phyloP scores from a whole-genome alignment of 2,329 filamentous ascomycete species.

The Fusarium sp. region DNA sequence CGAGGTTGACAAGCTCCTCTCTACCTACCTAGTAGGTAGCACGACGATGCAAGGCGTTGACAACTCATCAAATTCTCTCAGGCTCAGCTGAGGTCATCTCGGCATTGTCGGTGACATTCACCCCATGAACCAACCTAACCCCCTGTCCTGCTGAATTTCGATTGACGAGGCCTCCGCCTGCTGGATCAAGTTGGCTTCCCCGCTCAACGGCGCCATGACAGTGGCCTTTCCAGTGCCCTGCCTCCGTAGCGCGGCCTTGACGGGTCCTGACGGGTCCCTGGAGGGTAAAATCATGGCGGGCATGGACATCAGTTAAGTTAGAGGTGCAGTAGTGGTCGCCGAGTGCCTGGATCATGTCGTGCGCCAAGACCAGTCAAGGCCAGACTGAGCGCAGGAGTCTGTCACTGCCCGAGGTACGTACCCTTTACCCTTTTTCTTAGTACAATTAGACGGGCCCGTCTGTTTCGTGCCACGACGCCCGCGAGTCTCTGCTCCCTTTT shows the following conservation, averaged over 20 bases:
- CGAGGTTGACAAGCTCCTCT: not conserved
- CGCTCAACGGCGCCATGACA: slow-evolving; percentile 15
- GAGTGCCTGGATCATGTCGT: slow-evolving; percentile 35
- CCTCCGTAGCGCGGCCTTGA: slow-evolving; percentile 8
- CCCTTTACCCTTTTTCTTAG: slow-evolving; percentile 26
- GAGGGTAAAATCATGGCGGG: slow-evolving; percentile 17
- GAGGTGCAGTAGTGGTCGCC: slow-evolving; percentile 31
- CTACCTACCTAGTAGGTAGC: not conserved
- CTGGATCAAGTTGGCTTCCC: not conserved
- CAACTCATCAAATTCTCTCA: slow-evolving; percentile 1
- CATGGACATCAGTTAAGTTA: slow-evolving; percentile 22
- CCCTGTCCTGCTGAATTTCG: slow-evolving; percentile 37
- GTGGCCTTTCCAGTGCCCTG: slow-evolving; percentile 12
- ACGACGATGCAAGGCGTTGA: not conserved
- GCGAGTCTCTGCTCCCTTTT: slow-evolving; percentile 23
- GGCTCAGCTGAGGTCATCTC: slow-evolving; percentile 27
- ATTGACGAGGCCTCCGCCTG: slow-evolving; percentile 37
- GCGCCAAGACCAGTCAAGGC: slow-evolving; percentile 39
- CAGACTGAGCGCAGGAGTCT: slow-evolving; percentile 34
- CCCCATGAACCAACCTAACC: not conserved
- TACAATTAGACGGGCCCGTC: slow-evolving; percentile 24
- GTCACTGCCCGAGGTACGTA: slow-evolving; percentile 25
- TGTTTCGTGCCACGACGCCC: slow-evolving; percentile 38
- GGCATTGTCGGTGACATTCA: slow-evolving; percentile 26
- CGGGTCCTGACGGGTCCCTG: not conserved